These are phyloP conservation scores for Phytophthora colocasiae DNA, from an alignment of 352 stramenopile genomes.

Conservation along the genomic window DNA sequence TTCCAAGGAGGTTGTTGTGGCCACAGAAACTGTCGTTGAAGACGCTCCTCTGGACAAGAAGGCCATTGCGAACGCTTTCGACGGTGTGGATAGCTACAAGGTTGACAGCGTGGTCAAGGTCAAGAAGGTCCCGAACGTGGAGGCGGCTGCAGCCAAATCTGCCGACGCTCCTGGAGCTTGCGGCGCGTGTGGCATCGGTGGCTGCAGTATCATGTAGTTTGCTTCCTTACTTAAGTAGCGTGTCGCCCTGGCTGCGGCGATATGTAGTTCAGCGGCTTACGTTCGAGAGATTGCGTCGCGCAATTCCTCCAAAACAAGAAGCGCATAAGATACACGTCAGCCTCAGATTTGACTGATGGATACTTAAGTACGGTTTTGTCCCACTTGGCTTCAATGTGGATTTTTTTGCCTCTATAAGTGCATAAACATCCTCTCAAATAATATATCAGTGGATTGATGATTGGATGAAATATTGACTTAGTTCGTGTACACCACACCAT, in stretches of 20 bases:
- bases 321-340: conserved; percentile 12
- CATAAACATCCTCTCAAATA: conserved; percentile 4
- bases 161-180: conserved; percentile 29
- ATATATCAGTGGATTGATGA: conserved; percentile 17
- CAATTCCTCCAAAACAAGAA: conserved; percentile 1
- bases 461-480: conserved; percentile 16
- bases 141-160: conserved; percentile 26
- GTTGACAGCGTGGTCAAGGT: conserved; percentile 38
- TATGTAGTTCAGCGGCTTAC: background rate
- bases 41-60: conserved; percentile 35
- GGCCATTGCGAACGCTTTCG: conserved; percentile 39
- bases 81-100: conserved; percentile 48
- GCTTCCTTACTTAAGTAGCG: conserved; percentile 23
- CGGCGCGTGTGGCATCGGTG: conserved; percentile 36
- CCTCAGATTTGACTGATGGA: conserved; percentile 1
- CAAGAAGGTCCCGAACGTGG: conserved; percentile 33
- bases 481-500: conserved; percentile 11
- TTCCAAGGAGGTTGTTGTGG: conserved; percentile 29
- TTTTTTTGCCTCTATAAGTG: conserved; percentile 12
- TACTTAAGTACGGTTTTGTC: conserved; percentile 7
- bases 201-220: conserved; percentile 44
- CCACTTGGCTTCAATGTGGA: conserved; percentile 22
- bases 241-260: background rate
- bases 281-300: conserved; percentile 3
- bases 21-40: conserved; percentile 22